These are phyloP conservation scores for Botryosphaeria agaves DNA, from an alignment of 2,329 filamentous ascomycete species.

Conservation along the genomic window DNA sequence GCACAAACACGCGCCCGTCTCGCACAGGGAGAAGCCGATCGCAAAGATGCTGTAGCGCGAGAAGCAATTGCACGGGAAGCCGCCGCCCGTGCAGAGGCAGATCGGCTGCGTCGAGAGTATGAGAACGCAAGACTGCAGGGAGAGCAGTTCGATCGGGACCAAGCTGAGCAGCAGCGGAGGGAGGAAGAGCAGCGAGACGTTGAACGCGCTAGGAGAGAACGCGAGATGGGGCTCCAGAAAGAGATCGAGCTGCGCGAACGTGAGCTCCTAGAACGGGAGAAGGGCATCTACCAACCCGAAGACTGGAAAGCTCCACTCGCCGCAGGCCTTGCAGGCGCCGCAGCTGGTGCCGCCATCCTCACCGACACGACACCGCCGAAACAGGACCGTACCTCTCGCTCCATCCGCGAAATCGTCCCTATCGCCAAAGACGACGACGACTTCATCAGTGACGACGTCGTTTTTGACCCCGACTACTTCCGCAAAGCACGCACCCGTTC, in stretches of 20 bases:
- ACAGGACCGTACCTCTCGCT: too few relatives aligned
- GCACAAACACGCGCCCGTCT: too few relatives aligned
- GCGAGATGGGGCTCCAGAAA: slow-evolving; percentile 13
- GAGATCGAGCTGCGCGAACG: slow-evolving; percentile 15
- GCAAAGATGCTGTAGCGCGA: slow-evolving; percentile 4
- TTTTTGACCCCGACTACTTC: slow-evolving; percentile 28
- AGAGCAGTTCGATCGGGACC: slow-evolving; percentile 9
- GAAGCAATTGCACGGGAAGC: slow-evolving; percentile 9
- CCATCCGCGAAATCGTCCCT: too few relatives aligned
- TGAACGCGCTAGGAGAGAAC: slow-evolving; percentile 10
- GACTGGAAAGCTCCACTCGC: slow-evolving; percentile 20
- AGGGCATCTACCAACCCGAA: slow-evolving; percentile 12
- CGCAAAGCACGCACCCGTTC: slow-evolving; percentile 8
- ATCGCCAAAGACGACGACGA: neutral
- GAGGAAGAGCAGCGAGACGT: slow-evolving; percentile 2
- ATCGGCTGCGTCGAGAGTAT: slow-evolving; percentile 6
- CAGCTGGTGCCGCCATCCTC: slow-evolving; percentile 10
- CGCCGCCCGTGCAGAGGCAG: slow-evolving; percentile 10
- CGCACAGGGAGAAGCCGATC: too few relatives aligned
- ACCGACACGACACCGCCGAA: too few relatives aligned
- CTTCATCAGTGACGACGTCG: slow-evolving; percentile 24
- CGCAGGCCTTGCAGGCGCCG: slow-evolving; percentile 15
- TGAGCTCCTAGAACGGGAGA: slow-evolving; percentile 17
- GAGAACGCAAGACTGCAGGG: slow-evolving; percentile 7
- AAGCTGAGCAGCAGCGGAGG: slow-evolving; percentile 9